These are phyloP conservation scores for Apiotrichum sp. DNA, from an alignment of 1,284 basidiomycete species.

Conservation along the genomic window DNA sequence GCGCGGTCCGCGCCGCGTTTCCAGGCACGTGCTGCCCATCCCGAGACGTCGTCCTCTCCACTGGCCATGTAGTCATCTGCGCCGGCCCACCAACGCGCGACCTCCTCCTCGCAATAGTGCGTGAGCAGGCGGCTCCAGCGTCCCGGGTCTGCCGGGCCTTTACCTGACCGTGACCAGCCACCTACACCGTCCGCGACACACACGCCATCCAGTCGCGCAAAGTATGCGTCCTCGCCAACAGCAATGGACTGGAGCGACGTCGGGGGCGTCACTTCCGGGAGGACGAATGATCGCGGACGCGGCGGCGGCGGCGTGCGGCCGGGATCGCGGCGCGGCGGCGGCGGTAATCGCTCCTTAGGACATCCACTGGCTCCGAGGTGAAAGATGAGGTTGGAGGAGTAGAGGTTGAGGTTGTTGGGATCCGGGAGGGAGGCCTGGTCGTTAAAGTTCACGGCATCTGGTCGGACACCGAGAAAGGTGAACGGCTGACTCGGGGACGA, in stretches of 20 bases:
- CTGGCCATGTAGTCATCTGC: constrained; percentile 28
- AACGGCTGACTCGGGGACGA: constrained; percentile 5
- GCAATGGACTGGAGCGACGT: constrained; percentile 18
- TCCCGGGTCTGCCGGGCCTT: constrained; percentile 40
- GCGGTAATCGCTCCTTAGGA: constrained; percentile 31
- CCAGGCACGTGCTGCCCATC: constrained; percentile 20
- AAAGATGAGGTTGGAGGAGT: constrained; percentile 36
- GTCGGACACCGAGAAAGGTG: constrained; percentile 10
- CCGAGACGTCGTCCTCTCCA: constrained; percentile 1
- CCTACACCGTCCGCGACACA: constrained; percentile 49
- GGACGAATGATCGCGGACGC: constrained; percentile 31
- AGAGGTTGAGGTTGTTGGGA: constrained; percentile 18
- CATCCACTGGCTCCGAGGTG: constrained; percentile 36
- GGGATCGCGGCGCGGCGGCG: constrained; percentile 9
- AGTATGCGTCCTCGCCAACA: constrained; percentile 48
- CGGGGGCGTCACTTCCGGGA: constrained; percentile 33
- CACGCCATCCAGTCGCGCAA: constrained; percentile 39
- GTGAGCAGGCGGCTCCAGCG: constrained; percentile 43
- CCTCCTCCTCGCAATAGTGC: constrained; percentile 43
- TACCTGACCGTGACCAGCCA: constrained; percentile 39
- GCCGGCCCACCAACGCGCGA: constrained; percentile 38
- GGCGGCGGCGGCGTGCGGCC: constrained; percentile 24
- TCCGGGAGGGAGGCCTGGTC: constrained; percentile 8
- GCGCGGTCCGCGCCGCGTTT: constrained; percentile 7
- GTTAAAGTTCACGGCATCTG: constrained; percentile 5